These are phyloP conservation scores for Lentinula novae-zelandiae DNA, from an alignment of 1,284 basidiomycete species.

Conservation along the genomic window DNA sequence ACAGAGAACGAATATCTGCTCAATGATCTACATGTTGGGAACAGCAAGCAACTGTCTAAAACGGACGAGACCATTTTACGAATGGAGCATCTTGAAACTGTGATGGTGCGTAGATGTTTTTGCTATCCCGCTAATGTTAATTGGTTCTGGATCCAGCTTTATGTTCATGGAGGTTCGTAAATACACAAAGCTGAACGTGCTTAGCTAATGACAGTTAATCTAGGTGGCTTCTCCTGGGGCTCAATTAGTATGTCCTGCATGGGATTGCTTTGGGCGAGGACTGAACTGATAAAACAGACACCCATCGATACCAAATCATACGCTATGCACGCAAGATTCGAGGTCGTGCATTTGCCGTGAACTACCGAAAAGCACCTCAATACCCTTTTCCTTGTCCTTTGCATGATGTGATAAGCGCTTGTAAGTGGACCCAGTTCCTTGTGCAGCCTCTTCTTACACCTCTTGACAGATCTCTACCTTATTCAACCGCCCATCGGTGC, in stretches of 20 bases:
- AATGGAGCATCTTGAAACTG: conserved; percentile 54
- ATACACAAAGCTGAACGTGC: background rate
- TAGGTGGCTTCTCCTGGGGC: conserved; percentile 65
- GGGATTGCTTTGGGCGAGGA: conserved; percentile 4
- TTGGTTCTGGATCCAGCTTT: conserved; percentile 42
- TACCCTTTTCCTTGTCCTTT: conserved; percentile 88
- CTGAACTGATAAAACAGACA: conserved; percentile 31
- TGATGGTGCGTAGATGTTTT: conserved; percentile 40
- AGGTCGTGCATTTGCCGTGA: conserved; percentile 62
- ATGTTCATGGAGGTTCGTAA: conserved; percentile 64
- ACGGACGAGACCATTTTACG: conserved; percentile 39
- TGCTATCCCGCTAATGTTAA: background rate
- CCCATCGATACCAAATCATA: conserved; percentile 67
- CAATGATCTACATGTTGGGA: conserved; percentile 18
- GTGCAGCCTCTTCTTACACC: background rate
- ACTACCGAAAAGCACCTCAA: conserved; percentile 67
- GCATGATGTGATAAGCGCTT: conserved; percentile 78
- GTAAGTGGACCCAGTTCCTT: conserved; percentile 29
- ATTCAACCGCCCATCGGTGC: conserved; percentile 70
- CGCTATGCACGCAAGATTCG: conserved; percentile 66
- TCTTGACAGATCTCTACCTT: conserved; percentile 67
- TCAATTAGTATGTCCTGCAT: conserved; percentile 47
- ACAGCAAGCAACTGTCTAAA: conserved; percentile 30
- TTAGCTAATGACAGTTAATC: background rate
- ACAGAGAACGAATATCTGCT: conserved; percentile 50